Conservation (phyloP, 805 yeast genomes). For the Metschnikowia drakensbergensis region DNA sequence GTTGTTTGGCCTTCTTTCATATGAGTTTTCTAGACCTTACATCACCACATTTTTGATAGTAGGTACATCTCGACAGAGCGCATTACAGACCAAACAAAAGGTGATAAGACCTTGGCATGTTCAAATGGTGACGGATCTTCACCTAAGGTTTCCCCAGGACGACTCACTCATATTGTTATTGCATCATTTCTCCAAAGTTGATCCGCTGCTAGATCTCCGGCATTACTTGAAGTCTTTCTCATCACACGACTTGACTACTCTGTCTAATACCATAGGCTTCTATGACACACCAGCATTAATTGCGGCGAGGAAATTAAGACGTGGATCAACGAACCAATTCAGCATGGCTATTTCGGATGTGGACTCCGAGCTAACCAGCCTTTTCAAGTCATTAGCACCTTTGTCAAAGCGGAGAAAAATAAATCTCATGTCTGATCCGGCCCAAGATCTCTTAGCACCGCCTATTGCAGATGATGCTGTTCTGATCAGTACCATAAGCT, state of each 20-base stretch:
- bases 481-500: constrained; percentile 15
- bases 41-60: constrained; percentile 12
- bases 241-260: background rate
- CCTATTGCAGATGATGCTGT: background rate
- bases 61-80: constrained; percentile 5
- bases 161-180: constrained; percentile 9
- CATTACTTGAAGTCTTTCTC: background rate
- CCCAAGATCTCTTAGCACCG: background rate
- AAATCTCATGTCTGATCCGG: background rate
- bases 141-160: constrained; percentile 14
- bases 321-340: background rate
- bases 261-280: background rate
- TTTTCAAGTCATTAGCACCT: background rate
- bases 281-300: background rate
- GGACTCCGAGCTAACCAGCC: background rate
- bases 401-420: background rate
- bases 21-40: constrained; percentile 16
- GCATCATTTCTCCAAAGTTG: constrained; percentile 5
- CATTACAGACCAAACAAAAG: constrained; percentile 2
- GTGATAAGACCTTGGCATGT: constrained; percentile 15
- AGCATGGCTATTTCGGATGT: constrained; percentile 1
- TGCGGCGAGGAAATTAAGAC: background rate
- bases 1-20: constrained; percentile 15
- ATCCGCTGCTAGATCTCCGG: constrained; percentile 1
- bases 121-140: constrained; percentile 9